Base-by-base conservation (phyloP, 352 stramenopile species). In the Phytophthora pinifolia region DNA sequence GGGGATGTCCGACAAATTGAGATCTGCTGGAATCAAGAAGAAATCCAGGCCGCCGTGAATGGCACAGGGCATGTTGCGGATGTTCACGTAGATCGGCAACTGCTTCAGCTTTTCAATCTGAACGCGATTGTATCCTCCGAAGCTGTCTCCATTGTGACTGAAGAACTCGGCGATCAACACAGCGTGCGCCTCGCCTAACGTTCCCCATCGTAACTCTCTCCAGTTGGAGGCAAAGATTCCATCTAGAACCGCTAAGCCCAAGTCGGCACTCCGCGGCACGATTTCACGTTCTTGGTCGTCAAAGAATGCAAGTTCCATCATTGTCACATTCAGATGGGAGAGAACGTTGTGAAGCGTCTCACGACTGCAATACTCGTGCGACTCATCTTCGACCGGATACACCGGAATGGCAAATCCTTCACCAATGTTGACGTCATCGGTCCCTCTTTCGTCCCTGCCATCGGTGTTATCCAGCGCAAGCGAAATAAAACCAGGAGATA, bases 271-370 rank as follows among this genome's bases (percentile, higher is more conserved):
- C 34, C 65, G 65, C 20, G 74, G 67, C 14, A 94, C 71, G 32
- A 94, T 72, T 13, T 87, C 72, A 27, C 36, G 56, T 43, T 87
- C 76, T 63, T 93, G 77, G 5, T 76, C 80, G 31, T 54, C 44
- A 50, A 96, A 72, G 60, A 89, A 96, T 10, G 82, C 74, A 14
- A 95, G 66, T 44, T 96, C 86, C 22, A 96, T 44, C 44, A 94
- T 70, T 13, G 85, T 58, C 14, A 77, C 46, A 52, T 83, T 76
- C 27, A 88, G 42, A 8, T 65, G 61, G 20, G 44, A 43, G 6
- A 91, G 49, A 33, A 83, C 45, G 22, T 57, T 51, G 62, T 91
- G 78, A 18, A 91, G 60, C 7, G 47, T 71, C 36, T 86, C 67
- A 3, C 81, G 76, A 31, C 67, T 74, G 36, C 72, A 86, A 27